phyloP scores from a whole-genome alignment of 768 basidiomycete species.

The Hebeloma cylindrosporum region DNA sequence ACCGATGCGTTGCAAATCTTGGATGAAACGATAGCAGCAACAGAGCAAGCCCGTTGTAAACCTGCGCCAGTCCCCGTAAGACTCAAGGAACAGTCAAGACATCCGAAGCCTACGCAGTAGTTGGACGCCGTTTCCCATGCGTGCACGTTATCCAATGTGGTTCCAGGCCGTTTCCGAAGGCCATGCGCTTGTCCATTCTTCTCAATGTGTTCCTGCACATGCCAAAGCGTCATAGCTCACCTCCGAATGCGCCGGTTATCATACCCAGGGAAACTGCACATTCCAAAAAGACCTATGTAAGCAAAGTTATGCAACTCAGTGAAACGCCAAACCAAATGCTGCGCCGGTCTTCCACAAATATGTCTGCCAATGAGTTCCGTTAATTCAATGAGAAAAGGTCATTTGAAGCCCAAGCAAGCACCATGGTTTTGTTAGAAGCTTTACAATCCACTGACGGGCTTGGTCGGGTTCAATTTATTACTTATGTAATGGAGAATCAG shows the following conservation, averaged over 20 bases:
- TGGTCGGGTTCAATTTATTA: too few species aligned
- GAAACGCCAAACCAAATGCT: slow-evolving; percentile 32
- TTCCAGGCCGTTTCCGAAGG: slow-evolving; percentile 45
- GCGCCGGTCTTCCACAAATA: slow-evolving; percentile 46
- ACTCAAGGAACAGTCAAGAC: not conserved
- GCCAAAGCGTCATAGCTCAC: slow-evolving; percentile 23
- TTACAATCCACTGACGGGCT: too few species aligned
- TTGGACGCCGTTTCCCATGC: slow-evolving; percentile 64
- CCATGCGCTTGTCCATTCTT: slow-evolving; percentile 45
- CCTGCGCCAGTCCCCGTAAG: slow-evolving; percentile 34
- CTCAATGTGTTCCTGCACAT: not conserved
- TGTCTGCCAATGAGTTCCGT: slow-evolving; percentile 9
- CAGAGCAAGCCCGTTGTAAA: slow-evolving; percentile 68
- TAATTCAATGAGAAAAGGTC: slow-evolving; percentile 64
- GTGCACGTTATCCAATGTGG: slow-evolving; percentile 51
- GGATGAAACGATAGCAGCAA: slow-evolving; percentile 63
- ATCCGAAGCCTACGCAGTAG: slow-evolving; percentile 43
- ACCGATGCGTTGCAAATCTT: slow-evolving; percentile 55
- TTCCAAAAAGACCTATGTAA: not conserved
- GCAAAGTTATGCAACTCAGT: not conserved
- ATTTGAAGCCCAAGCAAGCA: slow-evolving; percentile 97
- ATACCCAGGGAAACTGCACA: slow-evolving; percentile 53
- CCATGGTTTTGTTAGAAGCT: too few species aligned
- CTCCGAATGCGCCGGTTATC: slow-evolving; percentile 65
- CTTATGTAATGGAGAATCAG: not conserved